Evolutionary conservation across 768 basidiomycete species (phyloP), one percentile per base, ranked within the genome.

Genomic region (Lactarius akahatsu): DNA sequence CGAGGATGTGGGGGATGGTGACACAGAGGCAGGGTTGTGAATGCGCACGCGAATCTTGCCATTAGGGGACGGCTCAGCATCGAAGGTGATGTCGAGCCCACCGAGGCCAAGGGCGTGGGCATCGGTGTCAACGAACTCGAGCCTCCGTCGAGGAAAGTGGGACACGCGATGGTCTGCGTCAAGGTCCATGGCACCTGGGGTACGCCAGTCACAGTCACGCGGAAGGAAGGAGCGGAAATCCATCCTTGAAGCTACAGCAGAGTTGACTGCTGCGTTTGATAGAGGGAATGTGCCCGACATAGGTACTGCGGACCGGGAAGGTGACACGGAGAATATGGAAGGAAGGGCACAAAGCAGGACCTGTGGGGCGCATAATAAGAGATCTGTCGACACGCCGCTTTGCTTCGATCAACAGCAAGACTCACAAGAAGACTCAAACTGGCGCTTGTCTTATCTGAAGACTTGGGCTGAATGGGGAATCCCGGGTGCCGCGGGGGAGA

Each of bases 261-360:
- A 66, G 70, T 72, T 69, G 64, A 73, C 65, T 23, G 75, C 67
- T 54, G 72, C 68, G 68, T 72, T 70, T 16, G 84, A 77, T 34
- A 81, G 76, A 30, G 87, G 83, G 64, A 86, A 76, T 30, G 84
- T 81, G 74, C 88, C 86, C 68, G 80, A 80, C 56, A 84, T 81
- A 58, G 85, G 85, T 15, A 85, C 71, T 30, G 83, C 71, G 26
- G 81, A 78, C 40, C 67, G 68, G 50, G 67, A 72, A 68, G 85
- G 77, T 59, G 87, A 83, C 78, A 90, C 80, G 26, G 90, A 87
- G 61, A 92, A 82, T 54, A 92, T 81, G 26, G 86, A 84, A 18
- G 91, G 91, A 32, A 92, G 82, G 2, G 89, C 89, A 71, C 89
- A 92, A 54, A 92, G 81, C 56, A 92, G 82, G 71, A 90, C 89